Evolutionary conservation across 2,329 filamentous ascomycete genomes (phyloP), one percentile per base, ranked within the genome.

Genomic region (Colletotrichum sidae): DNA sequence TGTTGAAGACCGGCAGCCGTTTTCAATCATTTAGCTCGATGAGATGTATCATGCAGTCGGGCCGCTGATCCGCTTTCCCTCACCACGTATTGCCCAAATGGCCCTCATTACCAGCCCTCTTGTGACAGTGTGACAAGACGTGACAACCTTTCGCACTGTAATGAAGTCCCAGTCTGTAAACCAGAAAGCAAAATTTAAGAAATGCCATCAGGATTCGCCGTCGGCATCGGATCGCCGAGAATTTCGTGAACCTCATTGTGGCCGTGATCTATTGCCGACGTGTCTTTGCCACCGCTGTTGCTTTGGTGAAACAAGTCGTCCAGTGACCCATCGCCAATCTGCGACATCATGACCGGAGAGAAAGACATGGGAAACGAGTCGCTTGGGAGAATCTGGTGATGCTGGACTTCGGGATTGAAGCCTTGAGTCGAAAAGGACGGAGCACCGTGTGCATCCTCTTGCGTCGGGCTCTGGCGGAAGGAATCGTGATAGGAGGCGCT

Each of bases 1-100:
- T 33, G 49, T 37, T 60, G 49, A 58, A 62, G 60, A 60, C 49
- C 49, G 34, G 55, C 42, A 37, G 55, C 55, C 15, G 8, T 15
- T 54, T 51, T 39, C 34, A n/a, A 8, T 37, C 39, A n/a, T 8
- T 44, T 4, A 25, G 25, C 25, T 4, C 25, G 25, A 25, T 25
- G 25, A 25, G 25, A 25, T 25, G 25, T 25, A 25, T 25, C 25
- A 25, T 25, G 25, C 25, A 25, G 25, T 25, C 25, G 25, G 25
- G 25, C 25, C 25, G 25, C 25, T 25, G 25, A 25, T 25, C 25
- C 25, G 25, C 25, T 25, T 25, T 25, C 25, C 25, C 25, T 25
- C 25, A 25, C 25, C 25, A 25, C 25, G 25, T 25, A 25, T 25
- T 25, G 4, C 25, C 25, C 25, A 25, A 4, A 25, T 25, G 25